Conservation (phyloP, 106 monocot genomes). For the Vanilla planifolia region DNA sequence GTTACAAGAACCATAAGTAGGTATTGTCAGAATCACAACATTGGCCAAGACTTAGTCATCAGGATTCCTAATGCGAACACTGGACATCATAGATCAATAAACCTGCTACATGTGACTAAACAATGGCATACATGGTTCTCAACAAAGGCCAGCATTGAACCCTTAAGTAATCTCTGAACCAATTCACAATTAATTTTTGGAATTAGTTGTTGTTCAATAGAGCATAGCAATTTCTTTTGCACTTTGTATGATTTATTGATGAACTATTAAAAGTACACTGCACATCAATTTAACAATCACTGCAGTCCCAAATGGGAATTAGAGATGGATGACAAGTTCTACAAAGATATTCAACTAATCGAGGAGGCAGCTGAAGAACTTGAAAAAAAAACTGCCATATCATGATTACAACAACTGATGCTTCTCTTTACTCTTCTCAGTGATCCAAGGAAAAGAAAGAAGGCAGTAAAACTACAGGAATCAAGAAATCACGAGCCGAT, state of each 20-base stretch:
- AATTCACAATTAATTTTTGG: too few relatives aligned
- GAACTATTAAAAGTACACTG: not conserved
- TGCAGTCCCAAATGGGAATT: not conserved
- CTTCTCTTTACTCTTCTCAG: not conserved
- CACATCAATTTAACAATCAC: not conserved
- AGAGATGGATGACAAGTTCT: not conserved
- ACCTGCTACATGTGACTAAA: too few relatives aligned
- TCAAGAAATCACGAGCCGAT: not conserved
- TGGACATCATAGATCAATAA: not conserved
- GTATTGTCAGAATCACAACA: not conserved
- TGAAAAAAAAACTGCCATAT: not conserved
- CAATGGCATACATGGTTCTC: not conserved
- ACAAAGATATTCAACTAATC: not conserved
- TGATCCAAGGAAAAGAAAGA: not conserved
- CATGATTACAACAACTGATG: not conserved
- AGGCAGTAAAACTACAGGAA: conserved; percentile 1
- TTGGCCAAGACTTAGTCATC: not conserved
- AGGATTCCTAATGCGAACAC: not conserved
- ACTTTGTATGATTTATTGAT: not conserved
- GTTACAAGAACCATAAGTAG: too few relatives aligned
- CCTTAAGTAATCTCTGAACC: too few relatives aligned
- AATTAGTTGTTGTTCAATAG: not conserved
- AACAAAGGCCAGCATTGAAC: not conserved
- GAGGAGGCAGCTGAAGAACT: not conserved
- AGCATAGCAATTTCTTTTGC: not conserved